Conservation (phyloP, 441 rosid species). For the Brassica hybrid region DNA sequence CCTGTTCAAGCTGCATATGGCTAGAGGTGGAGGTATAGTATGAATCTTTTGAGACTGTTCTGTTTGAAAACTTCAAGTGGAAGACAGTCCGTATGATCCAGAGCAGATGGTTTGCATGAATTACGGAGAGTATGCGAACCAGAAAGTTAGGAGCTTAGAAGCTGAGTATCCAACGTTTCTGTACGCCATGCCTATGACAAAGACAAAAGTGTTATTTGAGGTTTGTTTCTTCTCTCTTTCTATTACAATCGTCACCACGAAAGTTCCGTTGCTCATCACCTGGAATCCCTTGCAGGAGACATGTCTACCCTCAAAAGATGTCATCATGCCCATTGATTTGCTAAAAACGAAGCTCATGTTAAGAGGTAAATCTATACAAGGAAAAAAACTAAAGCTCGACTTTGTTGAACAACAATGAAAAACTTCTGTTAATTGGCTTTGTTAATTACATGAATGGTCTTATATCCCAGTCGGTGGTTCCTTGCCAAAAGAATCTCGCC, state of each 20-base stretch:
- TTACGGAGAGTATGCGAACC: conserved; percentile 73
- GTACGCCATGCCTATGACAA: conserved; percentile 86
- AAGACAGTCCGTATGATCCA: conserved; percentile 91
- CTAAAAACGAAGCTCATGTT: conserved; percentile 77
- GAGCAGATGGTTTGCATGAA: conserved; percentile 97
- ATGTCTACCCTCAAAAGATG: conserved; percentile 93
- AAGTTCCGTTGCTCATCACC: conserved; percentile 30
- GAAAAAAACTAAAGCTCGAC: neutral
- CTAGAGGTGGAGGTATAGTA: neutral
- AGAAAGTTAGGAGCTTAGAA: conserved; percentile 59
- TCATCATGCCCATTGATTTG: conserved; percentile 79
- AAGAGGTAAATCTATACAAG: conserved; percentile 59
- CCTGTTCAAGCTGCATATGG: conserved; percentile 93
- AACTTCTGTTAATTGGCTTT: neutral
- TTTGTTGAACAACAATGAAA: neutral
- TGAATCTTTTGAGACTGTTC: conserved; percentile 6
- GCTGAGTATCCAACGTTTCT: conserved; percentile 88
- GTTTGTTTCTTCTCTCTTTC: conserved; percentile 44
- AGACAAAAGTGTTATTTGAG: conserved; percentile 91
- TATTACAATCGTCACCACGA: neutral
- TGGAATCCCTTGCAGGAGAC: conserved; percentile 70
- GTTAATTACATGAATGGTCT: conserved; percentile 79
- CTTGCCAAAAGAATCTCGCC: conserved; percentile 41
- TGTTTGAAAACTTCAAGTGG: conserved; percentile 59
- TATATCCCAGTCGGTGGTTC: conserved; percentile 98